Percentiles rank a stretch among this genome's conserved stretches.
Evolutionary conservation across 495 filamentous ascomycete genomes (phyloP).

Genomic region (Penicillium crystallinum): DNA sequence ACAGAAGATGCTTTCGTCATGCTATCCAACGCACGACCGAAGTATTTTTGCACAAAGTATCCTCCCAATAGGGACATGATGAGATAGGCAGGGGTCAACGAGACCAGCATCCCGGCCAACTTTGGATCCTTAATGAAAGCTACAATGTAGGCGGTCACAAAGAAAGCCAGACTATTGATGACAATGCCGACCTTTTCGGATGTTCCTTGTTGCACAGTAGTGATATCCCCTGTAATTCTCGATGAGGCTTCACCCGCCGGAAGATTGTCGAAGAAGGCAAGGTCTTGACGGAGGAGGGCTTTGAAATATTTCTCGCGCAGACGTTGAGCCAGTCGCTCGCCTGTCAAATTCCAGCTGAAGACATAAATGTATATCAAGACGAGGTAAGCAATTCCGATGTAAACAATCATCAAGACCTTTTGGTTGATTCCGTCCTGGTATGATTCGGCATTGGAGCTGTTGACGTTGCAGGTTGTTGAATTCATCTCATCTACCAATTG

Average conservation of each 20-base stretch:
- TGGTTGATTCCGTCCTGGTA: constrained; percentile 45
- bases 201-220: constrained; percentile 56
- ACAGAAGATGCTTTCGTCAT: constrained; percentile 47
- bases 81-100: constrained; percentile 59
- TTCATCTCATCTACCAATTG: constrained; percentile 64
- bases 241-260: constrained; percentile 58
- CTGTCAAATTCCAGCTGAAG: constrained; percentile 55
- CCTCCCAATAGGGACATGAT: constrained; percentile 60
- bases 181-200: constrained; percentile 64
- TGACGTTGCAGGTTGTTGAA: constrained; percentile 45
- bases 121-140: constrained; percentile 54
- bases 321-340: constrained; percentile 56
- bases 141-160: constrained; percentile 59
- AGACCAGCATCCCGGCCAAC: constrained; percentile 42
- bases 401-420: constrained; percentile 58
- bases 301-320: constrained; percentile 55
- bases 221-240: constrained; percentile 55
- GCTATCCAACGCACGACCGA: constrained; percentile 46
- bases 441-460: constrained; percentile 19
- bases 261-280: constrained; percentile 54
- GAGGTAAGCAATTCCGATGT: constrained; percentile 58
- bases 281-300: constrained; percentile 54
- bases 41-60: constrained; percentile 55
- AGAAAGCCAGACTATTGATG: constrained; percentile 53
- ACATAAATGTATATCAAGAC: constrained; percentile 50